Conservation (phyloP, 2,329 filamentous ascomycete species). For the Fusarium sp. region DNA sequence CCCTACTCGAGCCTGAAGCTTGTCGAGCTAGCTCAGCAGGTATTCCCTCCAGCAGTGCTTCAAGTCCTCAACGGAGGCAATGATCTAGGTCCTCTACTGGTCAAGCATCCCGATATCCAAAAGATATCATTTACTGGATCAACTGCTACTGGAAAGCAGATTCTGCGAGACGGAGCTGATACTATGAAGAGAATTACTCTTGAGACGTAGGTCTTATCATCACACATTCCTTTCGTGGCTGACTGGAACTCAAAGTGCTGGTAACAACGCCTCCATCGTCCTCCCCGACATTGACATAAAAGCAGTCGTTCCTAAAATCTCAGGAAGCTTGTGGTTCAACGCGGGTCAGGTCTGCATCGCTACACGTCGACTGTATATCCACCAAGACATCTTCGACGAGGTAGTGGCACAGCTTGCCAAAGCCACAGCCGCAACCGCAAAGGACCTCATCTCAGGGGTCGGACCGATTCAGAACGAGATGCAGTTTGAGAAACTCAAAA, state of each 20-base stretch:
- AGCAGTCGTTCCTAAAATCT: neutral
- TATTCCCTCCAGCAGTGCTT: slow-evolving; percentile 6
- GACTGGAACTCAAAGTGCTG: neutral
- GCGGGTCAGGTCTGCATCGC: slow-evolving; percentile 11
- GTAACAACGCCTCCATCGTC: slow-evolving; percentile 9
- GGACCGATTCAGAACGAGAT: slow-evolving; percentile 8
- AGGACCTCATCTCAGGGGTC: neutral
- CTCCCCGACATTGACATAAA: slow-evolving; percentile 2
- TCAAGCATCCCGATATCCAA: slow-evolving; percentile 1
- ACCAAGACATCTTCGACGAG: slow-evolving; percentile 9
- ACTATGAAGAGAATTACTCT: slow-evolving; percentile 11
- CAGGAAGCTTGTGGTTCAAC: slow-evolving; percentile 10
- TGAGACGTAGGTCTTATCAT: neutral
- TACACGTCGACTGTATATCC: slow-evolving; percentile 8
- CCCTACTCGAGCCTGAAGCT: slow-evolving; percentile 4
- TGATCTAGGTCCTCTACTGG: neutral
- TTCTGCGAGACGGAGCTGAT: slow-evolving; percentile 1
- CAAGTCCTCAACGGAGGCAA: slow-evolving; percentile 4
- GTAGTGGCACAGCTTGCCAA: slow-evolving; percentile 1
- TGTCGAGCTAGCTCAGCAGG: slow-evolving; percentile 10
- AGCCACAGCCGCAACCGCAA: neutral
- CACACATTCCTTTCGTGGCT: too few species aligned
- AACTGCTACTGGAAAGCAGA: slow-evolving; percentile 7
- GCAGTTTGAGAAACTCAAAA: neutral
- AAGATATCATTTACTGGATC: slow-evolving; percentile 14